phyloP scores from a whole-genome alignment of 805 yeast species.

The Candida xiaguanensis region DNA sequence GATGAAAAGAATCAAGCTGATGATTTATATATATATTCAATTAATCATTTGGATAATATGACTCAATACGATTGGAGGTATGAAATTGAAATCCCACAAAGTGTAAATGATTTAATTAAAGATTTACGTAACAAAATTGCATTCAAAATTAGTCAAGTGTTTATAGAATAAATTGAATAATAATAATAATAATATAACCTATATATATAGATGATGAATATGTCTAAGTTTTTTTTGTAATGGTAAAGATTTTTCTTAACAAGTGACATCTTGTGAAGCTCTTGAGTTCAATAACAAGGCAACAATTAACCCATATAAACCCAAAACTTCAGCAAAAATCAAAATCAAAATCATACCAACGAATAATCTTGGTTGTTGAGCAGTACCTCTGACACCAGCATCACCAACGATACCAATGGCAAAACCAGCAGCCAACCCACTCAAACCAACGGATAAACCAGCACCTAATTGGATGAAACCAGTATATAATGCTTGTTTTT shows the following conservation, averaged over 20 bases:
- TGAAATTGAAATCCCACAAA: conserved; percentile 20
- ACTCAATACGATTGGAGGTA: conserved; percentile 36
- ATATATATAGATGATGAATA: background rate
- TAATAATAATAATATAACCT: background rate
- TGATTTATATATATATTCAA: conserved; percentile 27
- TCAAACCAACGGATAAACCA: conserved; percentile 93
- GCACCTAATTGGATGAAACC: conserved; percentile 99
- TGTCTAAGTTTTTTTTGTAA: background rate
- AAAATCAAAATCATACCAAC: conserved; percentile 98
- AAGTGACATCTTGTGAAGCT: conserved; percentile 87
- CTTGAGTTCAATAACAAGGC: conserved; percentile 96
- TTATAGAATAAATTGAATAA: conserved; percentile 17
- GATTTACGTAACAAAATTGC: conserved; percentile 30
- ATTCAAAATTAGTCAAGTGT: conserved; percentile 32
- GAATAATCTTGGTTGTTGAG: conserved; percentile 97
- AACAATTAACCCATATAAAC: conserved; percentile 97
- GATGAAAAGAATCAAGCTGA: conserved; percentile 28
- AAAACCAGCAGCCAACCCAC: conserved; percentile 97
- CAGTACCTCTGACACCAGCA: conserved; percentile 98
- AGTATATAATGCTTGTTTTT: conserved; percentile 89
- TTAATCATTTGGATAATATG: conserved; percentile 19
- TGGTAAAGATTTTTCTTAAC: conserved; percentile 37
- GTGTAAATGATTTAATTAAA: conserved; percentile 22
- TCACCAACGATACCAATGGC: conserved; percentile 99
- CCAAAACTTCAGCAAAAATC: conserved; percentile 98